phyloP scores from a whole-genome alignment of 2,329 filamentous ascomycete species.

The Phyllosticta capitalensis region DNA sequence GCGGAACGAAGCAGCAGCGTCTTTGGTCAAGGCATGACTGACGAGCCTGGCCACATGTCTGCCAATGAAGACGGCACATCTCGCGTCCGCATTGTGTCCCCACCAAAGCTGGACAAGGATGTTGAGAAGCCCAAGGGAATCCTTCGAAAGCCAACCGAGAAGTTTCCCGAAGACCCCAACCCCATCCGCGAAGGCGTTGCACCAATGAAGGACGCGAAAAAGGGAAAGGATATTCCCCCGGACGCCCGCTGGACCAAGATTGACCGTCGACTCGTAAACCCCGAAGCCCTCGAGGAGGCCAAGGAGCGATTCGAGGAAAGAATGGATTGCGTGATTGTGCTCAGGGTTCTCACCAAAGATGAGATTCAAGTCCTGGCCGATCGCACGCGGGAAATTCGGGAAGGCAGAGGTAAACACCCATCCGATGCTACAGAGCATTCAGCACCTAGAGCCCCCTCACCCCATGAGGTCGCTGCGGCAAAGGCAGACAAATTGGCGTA shows the following conservation, averaged over 20 bases:
- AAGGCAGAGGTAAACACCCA: conserved; percentile 33
- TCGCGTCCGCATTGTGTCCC: conserved; percentile 56
- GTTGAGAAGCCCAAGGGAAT: conserved; percentile 66
- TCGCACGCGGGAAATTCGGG: conserved; percentile 72
- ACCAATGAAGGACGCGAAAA: conserved; percentile 80
- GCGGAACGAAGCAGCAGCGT: conserved; percentile 21
- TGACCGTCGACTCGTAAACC: conserved; percentile 77
- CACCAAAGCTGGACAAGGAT: conserved; percentile 52
- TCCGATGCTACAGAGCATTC: conserved; percentile 6
- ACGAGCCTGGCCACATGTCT: conserved; percentile 25
- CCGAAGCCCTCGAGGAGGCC: conserved; percentile 73
- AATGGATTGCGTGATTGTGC: conserved; percentile 87
- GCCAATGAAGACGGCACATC: conserved; percentile 16
- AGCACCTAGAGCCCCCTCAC: background rate
- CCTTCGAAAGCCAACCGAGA: conserved; percentile 67
- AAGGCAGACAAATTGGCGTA: background rate
- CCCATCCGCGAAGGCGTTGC: conserved; percentile 83
- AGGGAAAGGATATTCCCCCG: conserved; percentile 55
- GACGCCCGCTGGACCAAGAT: conserved; percentile 92
- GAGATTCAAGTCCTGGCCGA: conserved; percentile 83
- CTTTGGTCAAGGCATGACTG: conserved; percentile 22
- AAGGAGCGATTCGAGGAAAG: conserved; percentile 87
- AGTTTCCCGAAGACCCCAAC: conserved; percentile 79
- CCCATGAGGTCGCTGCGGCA: background rate
- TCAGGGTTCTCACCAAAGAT: conserved; percentile 76